These are phyloP conservation scores for Verticillium nubilum DNA, from an alignment of 2,329 filamentous ascomycete species.

Conservation along the genomic window DNA sequence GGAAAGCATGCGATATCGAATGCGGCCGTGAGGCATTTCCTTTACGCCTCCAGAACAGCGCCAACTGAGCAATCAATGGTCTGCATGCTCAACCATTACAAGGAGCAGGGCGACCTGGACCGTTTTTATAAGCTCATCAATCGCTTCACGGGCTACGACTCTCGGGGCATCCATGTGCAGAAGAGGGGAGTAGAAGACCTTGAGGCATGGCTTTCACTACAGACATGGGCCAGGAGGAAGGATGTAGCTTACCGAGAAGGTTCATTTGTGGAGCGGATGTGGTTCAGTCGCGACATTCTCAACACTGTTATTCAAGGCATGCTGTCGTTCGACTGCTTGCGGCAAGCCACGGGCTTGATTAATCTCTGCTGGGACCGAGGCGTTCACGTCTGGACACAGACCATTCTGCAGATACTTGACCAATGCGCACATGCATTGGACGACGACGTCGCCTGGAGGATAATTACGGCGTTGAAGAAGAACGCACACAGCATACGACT, in stretches of 20 bases:
- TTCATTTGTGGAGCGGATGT: conserved; percentile 33
- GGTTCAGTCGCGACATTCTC: conserved; percentile 31
- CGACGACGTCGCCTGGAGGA: neutral
- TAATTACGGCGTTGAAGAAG: neutral
- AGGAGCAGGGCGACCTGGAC: conserved; percentile 30
- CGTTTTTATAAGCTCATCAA: conserved; percentile 38
- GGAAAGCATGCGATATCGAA: conserved; percentile 45
- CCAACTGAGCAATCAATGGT: conserved; percentile 44
- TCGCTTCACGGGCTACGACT: conserved; percentile 39
- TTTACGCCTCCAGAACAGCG: conserved; percentile 34
- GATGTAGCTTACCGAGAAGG: conserved; percentile 20
- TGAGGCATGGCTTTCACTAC: conserved; percentile 16
- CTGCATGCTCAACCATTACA: conserved; percentile 46
- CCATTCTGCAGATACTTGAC: conserved; percentile 33
- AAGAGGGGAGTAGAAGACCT: conserved; percentile 27
- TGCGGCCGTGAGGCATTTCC: conserved; percentile 45
- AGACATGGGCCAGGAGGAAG: conserved; percentile 21
- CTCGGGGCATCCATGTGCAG: conserved; percentile 31
- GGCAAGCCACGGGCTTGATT: conserved; percentile 37
- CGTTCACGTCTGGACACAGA: conserved; percentile 22
- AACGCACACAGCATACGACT: neutral
- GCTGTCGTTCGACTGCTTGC: conserved; percentile 38
- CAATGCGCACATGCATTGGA: conserved; percentile 36
- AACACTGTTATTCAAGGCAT: conserved; percentile 43
- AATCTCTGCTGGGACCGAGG: conserved; percentile 30